These are phyloP conservation scores for Trichoderma sp. DNA, from an alignment of 2,329 filamentous ascomycete genomes.

Conservation along the genomic window DNA sequence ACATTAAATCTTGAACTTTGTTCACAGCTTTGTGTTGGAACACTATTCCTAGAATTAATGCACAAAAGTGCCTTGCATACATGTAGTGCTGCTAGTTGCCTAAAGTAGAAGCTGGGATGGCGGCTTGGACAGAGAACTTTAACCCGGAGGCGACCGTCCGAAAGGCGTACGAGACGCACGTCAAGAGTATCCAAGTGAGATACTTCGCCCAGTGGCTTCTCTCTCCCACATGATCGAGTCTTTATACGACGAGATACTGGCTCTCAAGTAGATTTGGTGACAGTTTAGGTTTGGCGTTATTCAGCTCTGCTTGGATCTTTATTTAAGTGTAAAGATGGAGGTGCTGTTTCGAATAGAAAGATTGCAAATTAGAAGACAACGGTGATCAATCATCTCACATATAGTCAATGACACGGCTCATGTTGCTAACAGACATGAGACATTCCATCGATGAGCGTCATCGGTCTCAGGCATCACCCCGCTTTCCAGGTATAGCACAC, in stretches of 20 bases:
- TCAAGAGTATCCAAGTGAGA: not conserved
- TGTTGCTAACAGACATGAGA: not conserved
- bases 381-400: not conserved
- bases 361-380: not conserved
- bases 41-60: not conserved
- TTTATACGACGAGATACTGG: too few species aligned
- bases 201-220: not conserved
- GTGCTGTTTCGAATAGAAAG: not conserved
- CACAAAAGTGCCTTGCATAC: conserved; percentile 5
- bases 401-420: not conserved
- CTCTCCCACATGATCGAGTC: too few species aligned
- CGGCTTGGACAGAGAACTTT: not conserved
- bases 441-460: not conserved
- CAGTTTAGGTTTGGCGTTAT: not conserved
- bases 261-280: not conserved
- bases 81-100: not conserved
- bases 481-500: not conserved
- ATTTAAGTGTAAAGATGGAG: not conserved
- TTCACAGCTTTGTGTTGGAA: not conserved
- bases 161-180: not conserved
- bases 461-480: not conserved
- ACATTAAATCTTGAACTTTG: not conserved
- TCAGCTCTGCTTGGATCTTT: not conserved
- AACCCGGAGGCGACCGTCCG: conserved; percentile 6
- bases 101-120: not conserved